phyloP scores from a whole-genome alignment of 192 early-diverging fungal genomes.

The Backusella macrospora region DNA sequence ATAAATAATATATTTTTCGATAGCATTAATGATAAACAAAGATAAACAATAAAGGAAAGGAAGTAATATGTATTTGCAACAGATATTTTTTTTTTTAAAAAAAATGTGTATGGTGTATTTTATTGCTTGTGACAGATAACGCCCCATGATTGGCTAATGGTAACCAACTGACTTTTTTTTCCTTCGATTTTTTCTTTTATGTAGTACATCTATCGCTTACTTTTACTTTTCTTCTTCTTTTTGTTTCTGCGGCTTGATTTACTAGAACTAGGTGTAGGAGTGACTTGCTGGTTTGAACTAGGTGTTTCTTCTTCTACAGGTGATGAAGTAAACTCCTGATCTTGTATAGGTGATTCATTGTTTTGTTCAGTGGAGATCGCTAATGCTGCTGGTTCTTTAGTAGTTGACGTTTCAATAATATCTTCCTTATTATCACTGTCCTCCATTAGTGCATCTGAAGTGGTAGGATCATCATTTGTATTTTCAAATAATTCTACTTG shows the following conservation, averaged over 20 bases:
- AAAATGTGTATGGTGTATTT: constrained; percentile 1
- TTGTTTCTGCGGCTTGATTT: constrained; percentile 5
- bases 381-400: background rate
- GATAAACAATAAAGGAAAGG: background rate
- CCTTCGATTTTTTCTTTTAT: background rate
- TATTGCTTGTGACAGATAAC: background rate
- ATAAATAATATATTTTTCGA: background rate
- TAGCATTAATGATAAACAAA: background rate
- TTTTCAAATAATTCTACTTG: background rate
- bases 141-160: background rate
- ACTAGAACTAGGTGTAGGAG: background rate
- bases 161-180: background rate
- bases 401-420: background rate
- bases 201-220: background rate
- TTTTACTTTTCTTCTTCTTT: background rate
- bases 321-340: background rate
- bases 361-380: background rate
- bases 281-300: background rate
- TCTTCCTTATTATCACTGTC: background rate
- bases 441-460: background rate
- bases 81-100: background rate
- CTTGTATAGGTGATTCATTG: background rate
- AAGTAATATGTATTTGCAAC: background rate
- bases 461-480: background rate
- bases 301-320: background rate